Conservation (phyloP, 257 asterid genomes). For the Petunia secreta region DNA sequence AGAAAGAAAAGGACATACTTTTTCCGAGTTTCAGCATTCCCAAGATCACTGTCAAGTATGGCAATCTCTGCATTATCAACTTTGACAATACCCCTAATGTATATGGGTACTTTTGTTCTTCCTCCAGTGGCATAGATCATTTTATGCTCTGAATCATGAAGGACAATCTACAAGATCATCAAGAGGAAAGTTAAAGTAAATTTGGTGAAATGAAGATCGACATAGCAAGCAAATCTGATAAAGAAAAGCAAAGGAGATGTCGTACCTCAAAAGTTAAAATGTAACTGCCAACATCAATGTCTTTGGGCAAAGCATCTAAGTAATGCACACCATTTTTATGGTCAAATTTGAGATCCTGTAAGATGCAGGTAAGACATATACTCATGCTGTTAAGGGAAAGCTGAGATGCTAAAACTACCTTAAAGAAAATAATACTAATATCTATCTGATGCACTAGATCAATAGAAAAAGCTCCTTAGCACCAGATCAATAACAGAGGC, state of each 20-base stretch:
- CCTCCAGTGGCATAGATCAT: constrained; percentile 85
- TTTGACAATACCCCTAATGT: constrained; percentile 68
- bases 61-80: constrained; percentile 73
- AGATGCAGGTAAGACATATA: constrained; percentile 33
- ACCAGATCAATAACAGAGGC: constrained; percentile 87
- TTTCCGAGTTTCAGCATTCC: constrained; percentile 68
- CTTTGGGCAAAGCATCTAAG: constrained; percentile 68
- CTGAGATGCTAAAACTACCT: constrained; percentile 9
- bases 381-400: not conserved
- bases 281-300: constrained; percentile 72
- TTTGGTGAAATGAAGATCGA: constrained; percentile 9
- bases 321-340: constrained; percentile 60
- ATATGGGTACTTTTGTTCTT: constrained; percentile 69
- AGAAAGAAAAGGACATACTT: constrained; percentile 52
- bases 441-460: constrained; percentile 28
- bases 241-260: constrained; percentile 5
- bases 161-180: constrained; percentile 53
- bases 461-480: constrained; percentile 28
- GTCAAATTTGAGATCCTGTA: constrained; percentile 80
- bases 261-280: constrained; percentile 84
- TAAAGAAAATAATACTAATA: not conserved
- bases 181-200: constrained; percentile 18
- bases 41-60: constrained; percentile 82
- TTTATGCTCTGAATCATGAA: constrained; percentile 76
- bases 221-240: not conserved